Evolutionary conservation across 1,139 yeast genomes (phyloP).

Genomic region (Blastobotrys serpentis): DNA sequence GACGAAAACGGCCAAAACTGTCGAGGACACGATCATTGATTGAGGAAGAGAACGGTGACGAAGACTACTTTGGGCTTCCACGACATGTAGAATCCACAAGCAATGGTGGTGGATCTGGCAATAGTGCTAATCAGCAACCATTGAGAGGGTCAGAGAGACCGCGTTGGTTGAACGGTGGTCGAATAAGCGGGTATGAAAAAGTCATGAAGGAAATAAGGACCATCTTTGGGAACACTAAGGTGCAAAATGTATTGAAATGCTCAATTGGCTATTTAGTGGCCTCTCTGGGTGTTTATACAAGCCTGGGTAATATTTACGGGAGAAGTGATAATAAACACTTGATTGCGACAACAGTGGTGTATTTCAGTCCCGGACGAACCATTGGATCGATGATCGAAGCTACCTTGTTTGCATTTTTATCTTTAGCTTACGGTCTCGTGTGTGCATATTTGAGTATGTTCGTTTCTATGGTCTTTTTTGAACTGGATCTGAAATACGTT

Average conservation of each 20-base stretch:
- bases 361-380: slow-evolving; percentile 79
- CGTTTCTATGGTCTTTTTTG: slow-evolving; percentile 50
- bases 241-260: slow-evolving; percentile 52
- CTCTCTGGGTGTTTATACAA: slow-evolving; percentile 70
- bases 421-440: slow-evolving; percentile 56
- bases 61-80: slow-evolving; percentile 7
- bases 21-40: not conserved
- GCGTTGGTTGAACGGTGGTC: slow-evolving; percentile 1
- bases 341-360: slow-evolving; percentile 79
- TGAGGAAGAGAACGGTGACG: not conserved
- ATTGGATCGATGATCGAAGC: slow-evolving; percentile 82
- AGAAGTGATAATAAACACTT: slow-evolving; percentile 74
- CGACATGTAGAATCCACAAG: no score
- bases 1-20: not conserved
- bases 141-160: no score
- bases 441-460: slow-evolving; percentile 57
- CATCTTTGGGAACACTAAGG: slow-evolving; percentile 17
- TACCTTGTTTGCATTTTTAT: slow-evolving; percentile 55
- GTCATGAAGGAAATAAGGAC: slow-evolving; percentile 8
- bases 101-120: no score
- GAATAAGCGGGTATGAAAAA: not conserved
- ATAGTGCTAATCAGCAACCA: no score
- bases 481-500: slow-evolving; percentile 48
- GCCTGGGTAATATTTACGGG: slow-evolving; percentile 61
- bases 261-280: slow-evolving; percentile 71